A percentile compares a stretch with the other conserved stretches of the same genome.
Evolutionary conservation across 2,329 filamentous ascomycete species (phyloP).

Genomic region (Zarea fungicola): DNA sequence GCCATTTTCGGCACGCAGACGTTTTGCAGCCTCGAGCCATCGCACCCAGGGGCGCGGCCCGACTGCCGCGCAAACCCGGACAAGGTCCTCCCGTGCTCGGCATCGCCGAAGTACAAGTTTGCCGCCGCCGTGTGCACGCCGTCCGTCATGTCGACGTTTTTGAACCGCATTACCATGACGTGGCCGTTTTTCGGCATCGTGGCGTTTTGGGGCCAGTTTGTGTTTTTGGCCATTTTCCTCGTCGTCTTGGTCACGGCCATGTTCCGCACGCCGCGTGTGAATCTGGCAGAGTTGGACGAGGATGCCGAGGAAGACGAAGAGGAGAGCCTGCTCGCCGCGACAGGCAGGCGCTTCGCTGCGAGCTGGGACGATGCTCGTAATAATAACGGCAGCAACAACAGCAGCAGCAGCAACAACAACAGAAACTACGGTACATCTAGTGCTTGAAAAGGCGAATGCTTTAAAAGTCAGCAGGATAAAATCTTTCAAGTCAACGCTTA

Average conservation of each 20-base stretch:
- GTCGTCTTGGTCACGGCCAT: slow-evolving; percentile 74
- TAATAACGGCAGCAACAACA: slow-evolving; percentile 13
- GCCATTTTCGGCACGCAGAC: slow-evolving; percentile 91
- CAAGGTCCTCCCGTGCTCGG: slow-evolving; percentile 76
- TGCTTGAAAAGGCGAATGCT: background rate
- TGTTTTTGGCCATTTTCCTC: slow-evolving; percentile 78
- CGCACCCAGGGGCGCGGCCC: slow-evolving; percentile 58
- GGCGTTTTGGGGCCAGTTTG: slow-evolving; percentile 96
- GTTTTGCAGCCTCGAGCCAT: slow-evolving; percentile 72
- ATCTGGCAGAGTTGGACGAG: slow-evolving; percentile 74
- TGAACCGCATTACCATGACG: slow-evolving; percentile 87
- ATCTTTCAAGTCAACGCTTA: no score
- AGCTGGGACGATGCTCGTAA: slow-evolving; percentile 87
- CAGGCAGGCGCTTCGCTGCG: slow-evolving; percentile 73
- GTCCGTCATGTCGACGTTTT: slow-evolving; percentile 82
- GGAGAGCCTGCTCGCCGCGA: slow-evolving; percentile 82
- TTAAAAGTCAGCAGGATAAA: no score
- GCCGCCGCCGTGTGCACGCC: slow-evolving; percentile 83
- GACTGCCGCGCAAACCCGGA: slow-evolving; percentile 69
- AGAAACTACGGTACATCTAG: slow-evolving; percentile 1
- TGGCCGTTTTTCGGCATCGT: slow-evolving; percentile 92
- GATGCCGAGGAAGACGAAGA: slow-evolving; percentile 91
- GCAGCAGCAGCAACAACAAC: slow-evolving; percentile 13
- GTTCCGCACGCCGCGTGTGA: slow-evolving; percentile 72
- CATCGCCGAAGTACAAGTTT: slow-evolving; percentile 63